Evolutionary conservation across 371 early-diverging fungal species (phyloP).

Genomic region (Actinomortierella ambigua): DNA sequence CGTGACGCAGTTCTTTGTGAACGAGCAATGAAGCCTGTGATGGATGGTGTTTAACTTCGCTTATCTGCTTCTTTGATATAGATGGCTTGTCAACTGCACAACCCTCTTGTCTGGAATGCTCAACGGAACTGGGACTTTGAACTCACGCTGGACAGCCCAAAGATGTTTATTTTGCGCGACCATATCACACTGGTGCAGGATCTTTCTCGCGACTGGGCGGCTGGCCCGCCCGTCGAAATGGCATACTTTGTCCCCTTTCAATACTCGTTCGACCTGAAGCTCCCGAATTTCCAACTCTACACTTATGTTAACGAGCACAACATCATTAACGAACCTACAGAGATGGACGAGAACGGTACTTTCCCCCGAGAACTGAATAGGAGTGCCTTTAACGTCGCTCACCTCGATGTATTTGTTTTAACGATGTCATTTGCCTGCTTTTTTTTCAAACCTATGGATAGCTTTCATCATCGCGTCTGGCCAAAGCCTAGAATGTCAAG

Average conservation of each 20-base stretch:
- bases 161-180: constrained; percentile 75
- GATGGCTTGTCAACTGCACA: constrained; percentile 63
- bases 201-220: constrained; percentile 75
- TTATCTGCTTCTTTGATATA: constrained; percentile 17
- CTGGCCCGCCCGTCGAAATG: constrained; percentile 58
- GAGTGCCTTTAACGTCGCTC: background rate
- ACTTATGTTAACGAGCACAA: constrained; percentile 85
- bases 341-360: constrained; percentile 80
- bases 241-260: constrained; percentile 74
- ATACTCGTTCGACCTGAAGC: constrained; percentile 60
- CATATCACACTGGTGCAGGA: constrained; percentile 85
- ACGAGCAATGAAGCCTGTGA: too few species aligned
- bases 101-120: constrained; percentile 83
- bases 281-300: constrained; percentile 61
- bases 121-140: constrained; percentile 70
- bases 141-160: constrained; percentile 48
- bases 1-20: background rate
- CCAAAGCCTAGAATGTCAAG: constrained; percentile 48
- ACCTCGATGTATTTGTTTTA: background rate
- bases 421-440: background rate
- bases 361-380: too few species aligned
- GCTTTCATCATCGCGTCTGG: constrained; percentile 67
- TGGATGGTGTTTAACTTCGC: background rate
- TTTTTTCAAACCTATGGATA: constrained; percentile 14
- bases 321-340: constrained; percentile 78